A percentile compares a stretch with the other conserved stretches of the same genome.
Evolutionary conservation across 768 basidiomycete genomes (phyloP).

Genomic region (Tricholoma bakamatsutake): DNA sequence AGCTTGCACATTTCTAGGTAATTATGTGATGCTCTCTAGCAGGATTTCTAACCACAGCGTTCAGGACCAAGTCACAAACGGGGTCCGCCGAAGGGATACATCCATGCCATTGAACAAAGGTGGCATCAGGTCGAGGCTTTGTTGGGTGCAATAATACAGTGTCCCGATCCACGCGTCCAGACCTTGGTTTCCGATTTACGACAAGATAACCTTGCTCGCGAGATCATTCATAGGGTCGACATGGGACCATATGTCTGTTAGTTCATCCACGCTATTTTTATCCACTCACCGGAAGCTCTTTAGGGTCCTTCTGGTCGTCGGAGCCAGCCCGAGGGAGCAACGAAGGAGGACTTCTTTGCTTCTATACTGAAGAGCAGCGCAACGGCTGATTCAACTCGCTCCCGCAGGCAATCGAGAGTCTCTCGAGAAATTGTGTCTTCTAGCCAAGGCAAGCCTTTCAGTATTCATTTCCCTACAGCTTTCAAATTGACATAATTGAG

Average conservation of each 20-base stretch:
- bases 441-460: conserved; percentile 39
- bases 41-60: background rate
- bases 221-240: conserved; percentile 73
- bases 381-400: conserved; percentile 49
- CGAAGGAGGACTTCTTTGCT: conserved; percentile 76
- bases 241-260: conserved; percentile 68
- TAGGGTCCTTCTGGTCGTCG: conserved; percentile 68
- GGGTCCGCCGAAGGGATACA: conserved; percentile 86
- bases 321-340: conserved; percentile 53
- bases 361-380: conserved; percentile 55
- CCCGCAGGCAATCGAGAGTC: conserved; percentile 68
- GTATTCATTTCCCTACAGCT: conserved; percentile 1
- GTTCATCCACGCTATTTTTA: background rate
- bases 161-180: conserved; percentile 60
- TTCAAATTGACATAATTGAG: conserved; percentile 1
- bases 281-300: conserved; percentile 6
- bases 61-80: conserved; percentile 76
- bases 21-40: background rate
- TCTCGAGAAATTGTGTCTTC: conserved; percentile 79
- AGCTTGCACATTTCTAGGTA: conserved; percentile 69
- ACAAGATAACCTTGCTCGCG: conserved; percentile 69
- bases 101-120: conserved; percentile 86
- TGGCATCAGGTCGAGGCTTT: conserved; percentile 91
- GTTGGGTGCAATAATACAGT: conserved; percentile 76
- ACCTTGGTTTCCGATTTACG: conserved; percentile 56